Evolutionary conservation across 192 early-diverging fungal species (phyloP).

Genomic region (Coemansia furcata): DNA sequence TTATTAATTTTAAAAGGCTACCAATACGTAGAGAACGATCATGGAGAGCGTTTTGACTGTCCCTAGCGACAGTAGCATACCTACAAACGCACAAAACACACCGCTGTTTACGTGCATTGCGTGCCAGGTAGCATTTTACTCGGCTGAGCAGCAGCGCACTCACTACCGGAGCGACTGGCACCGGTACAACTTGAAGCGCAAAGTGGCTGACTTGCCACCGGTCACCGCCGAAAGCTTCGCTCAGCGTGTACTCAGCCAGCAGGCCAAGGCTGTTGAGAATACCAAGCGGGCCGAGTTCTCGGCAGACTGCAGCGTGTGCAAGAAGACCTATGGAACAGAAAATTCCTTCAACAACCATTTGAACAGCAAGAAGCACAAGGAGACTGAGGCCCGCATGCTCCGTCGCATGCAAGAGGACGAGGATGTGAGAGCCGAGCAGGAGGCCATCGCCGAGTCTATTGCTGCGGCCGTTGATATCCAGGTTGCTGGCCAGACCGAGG

Average conservation of each 20-base stretch:
- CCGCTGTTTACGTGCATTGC: slow-evolving; percentile 78
- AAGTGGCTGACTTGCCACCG: slow-evolving; percentile 87
- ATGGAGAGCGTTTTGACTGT: slow-evolving; percentile 4
- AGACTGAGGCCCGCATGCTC: slow-evolving; percentile 59
- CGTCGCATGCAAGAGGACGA: slow-evolving; percentile 41
- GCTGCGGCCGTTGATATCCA: slow-evolving; percentile 1
- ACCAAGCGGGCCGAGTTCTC: slow-evolving; percentile 38
- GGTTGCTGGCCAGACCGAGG: background rate
- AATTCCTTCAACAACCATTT: slow-evolving; percentile 90
- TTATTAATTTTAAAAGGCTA: background rate
- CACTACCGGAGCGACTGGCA: slow-evolving; percentile 99
- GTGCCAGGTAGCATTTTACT: slow-evolving; percentile 92
- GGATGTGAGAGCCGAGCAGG: slow-evolving; percentile 37
- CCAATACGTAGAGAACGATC: background rate
- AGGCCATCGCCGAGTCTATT: slow-evolving; percentile 42
- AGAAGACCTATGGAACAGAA: slow-evolving; percentile 71
- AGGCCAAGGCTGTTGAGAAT: slow-evolving; percentile 54
- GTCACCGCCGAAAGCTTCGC: slow-evolving; percentile 81
- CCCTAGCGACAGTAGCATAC: slow-evolving; percentile 12
- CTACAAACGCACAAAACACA: slow-evolving; percentile 49
- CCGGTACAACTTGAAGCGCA: slow-evolving; percentile 97
- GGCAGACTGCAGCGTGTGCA: slow-evolving; percentile 56
- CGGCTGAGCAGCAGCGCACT: slow-evolving; percentile 83
- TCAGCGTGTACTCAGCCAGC: slow-evolving; percentile 66
- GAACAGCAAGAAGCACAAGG: slow-evolving; percentile 94